Evolutionary conservation across 2,329 filamentous ascomycete genomes (phyloP).

Genomic region (Raffaelea albimanens): DNA sequence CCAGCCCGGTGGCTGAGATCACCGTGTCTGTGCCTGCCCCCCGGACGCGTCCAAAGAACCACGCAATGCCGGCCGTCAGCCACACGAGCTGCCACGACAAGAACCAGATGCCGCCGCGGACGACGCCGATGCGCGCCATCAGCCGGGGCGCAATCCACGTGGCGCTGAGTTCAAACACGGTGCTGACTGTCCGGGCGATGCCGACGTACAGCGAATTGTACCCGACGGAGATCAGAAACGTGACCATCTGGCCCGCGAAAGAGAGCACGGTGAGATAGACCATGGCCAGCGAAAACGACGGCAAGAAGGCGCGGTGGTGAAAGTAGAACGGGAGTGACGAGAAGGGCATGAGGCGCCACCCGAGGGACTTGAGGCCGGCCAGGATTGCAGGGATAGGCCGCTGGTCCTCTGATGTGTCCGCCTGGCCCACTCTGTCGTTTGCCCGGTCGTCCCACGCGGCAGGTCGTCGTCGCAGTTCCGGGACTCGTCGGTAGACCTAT

Average conservation of each 20-base stretch:
- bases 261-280: conserved; percentile 54
- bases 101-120: conserved; percentile 64
- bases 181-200: conserved; percentile 40
- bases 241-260: conserved; percentile 54
- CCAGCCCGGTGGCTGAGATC: conserved; percentile 36
- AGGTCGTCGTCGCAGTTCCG: conserved; percentile 7
- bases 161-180: conserved; percentile 47
- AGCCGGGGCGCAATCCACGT: conserved; percentile 51
- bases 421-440: background rate
- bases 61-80: conserved; percentile 32
- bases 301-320: conserved; percentile 44
- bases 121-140: conserved; percentile 43
- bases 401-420: background rate
- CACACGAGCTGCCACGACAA: conserved; percentile 57
- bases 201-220: conserved; percentile 43
- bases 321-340: conserved; percentile 34
- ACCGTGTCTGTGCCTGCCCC: conserved; percentile 15
- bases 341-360: conserved; percentile 14
- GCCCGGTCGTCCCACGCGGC: background rate
- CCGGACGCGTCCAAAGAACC: conserved; percentile 27
- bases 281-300: conserved; percentile 49
- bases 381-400: background rate
- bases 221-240: conserved; percentile 47
- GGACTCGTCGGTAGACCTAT: conserved; percentile 17
- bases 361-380: background rate